phyloP scores from a whole-genome alignment of 345 rosid species.

The Noccaea caerulescens region DNA sequence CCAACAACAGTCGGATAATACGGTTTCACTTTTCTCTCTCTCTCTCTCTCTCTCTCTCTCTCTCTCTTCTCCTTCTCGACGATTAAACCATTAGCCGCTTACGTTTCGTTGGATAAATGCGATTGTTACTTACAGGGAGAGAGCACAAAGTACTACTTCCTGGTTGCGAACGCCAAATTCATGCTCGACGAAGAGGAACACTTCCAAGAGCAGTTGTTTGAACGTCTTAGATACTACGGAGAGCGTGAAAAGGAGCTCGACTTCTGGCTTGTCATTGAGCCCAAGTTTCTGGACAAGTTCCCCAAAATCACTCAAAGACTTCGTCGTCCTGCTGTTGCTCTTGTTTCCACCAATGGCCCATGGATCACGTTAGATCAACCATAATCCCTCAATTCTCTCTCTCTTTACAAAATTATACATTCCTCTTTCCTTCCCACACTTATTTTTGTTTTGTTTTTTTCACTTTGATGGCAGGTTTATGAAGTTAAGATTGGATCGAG shows the following conservation, averaged over 20 bases:
- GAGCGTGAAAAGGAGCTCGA: slow-evolving; percentile 72
- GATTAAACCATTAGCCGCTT: background rate
- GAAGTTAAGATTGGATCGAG: slow-evolving; percentile 96
- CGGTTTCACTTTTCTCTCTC: slow-evolving; percentile 34
- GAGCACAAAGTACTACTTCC: slow-evolving; percentile 65
- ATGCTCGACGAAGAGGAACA: slow-evolving; percentile 99
- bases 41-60: slow-evolving; percentile 9
- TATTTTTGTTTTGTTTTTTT: background rate
- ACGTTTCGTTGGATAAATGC: background rate
- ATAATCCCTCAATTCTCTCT: background rate
- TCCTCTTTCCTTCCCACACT: background rate
- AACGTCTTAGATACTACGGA: slow-evolving; percentile 69
- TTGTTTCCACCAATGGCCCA: slow-evolving; percentile 85
- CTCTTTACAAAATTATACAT: background rate
- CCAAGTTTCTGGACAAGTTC: slow-evolving; percentile 84
- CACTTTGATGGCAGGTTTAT: slow-evolving; percentile 63
- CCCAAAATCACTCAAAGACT: slow-evolving; percentile 79
- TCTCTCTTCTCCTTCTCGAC: background rate
- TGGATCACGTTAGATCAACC: slow-evolving; percentile 82
- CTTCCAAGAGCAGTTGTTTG: slow-evolving; percentile 80
- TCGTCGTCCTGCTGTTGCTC: slow-evolving; percentile 92
- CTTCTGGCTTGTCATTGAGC: slow-evolving; percentile 95
- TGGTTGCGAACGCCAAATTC: slow-evolving; percentile 91
- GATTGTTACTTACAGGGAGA: slow-evolving; percentile 36
- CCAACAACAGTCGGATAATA: slow-evolving; percentile 21